These are phyloP conservation scores for Epichloe aotearoae DNA, from an alignment of 2,329 filamentous ascomycete genomes.

Conservation along the genomic window DNA sequence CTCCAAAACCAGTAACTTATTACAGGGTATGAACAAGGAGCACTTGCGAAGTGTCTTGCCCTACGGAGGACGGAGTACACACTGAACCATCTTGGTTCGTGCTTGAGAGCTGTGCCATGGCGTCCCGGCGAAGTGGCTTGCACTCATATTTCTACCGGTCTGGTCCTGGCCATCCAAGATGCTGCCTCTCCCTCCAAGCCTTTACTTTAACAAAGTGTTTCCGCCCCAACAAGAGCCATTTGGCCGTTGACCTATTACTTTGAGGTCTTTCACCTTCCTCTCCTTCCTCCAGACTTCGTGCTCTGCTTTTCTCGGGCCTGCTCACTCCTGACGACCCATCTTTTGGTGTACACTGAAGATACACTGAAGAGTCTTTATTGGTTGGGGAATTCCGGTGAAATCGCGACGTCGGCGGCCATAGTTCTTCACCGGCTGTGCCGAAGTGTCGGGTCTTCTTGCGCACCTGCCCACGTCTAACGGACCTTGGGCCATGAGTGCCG, in stretches of 20 bases:
- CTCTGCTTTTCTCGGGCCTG: neutral
- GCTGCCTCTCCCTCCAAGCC: constrained; percentile 1
- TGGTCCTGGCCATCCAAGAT: constrained; percentile 2
- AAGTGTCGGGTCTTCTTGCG: neutral
- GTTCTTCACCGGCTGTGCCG: neutral
- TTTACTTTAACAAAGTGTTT: neutral
- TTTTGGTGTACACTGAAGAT: neutral
- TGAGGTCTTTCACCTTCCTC: neutral
- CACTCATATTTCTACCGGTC: neutral
- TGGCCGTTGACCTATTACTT: neutral
- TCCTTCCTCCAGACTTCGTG: neutral
- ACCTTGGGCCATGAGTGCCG: neutral
- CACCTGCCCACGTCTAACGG: neutral
- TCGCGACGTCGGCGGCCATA: neutral
- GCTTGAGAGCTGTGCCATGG: neutral
- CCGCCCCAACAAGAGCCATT: constrained; percentile 1
- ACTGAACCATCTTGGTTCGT: neutral
- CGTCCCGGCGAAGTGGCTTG: constrained; percentile 2
- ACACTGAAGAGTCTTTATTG: neutral
- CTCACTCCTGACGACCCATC: neutral
- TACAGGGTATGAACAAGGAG: constrained; percentile 1
- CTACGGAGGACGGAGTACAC: neutral
- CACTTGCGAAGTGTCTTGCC: neutral
- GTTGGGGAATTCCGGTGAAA: neutral
- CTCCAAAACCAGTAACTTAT: too few relatives aligned